phyloP scores from a whole-genome alignment of 495 filamentous ascomycete genomes.

The Aspergillus sclerotiicarbonarius region DNA sequence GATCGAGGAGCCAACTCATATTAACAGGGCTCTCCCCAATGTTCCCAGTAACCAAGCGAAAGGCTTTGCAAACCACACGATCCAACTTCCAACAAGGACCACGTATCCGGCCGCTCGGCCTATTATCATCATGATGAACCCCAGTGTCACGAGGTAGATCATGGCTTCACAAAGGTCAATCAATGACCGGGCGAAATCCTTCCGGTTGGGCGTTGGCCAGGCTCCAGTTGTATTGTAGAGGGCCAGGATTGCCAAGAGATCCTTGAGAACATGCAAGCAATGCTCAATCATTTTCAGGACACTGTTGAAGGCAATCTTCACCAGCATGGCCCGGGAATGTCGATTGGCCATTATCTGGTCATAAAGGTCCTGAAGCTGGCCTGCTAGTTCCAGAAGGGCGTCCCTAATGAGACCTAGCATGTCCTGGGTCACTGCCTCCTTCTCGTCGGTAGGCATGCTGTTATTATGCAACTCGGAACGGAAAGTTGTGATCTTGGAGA shows the following conservation, averaged over 20 bases:
- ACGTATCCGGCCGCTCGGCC: constrained; percentile 35
- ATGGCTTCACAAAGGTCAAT: constrained; percentile 36
- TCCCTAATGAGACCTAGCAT: constrained; percentile 33
- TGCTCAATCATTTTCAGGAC: constrained; percentile 37
- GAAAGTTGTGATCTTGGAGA: constrained; percentile 25
- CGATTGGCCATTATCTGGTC: constrained; percentile 26
- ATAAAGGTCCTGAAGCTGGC: constrained; percentile 28
- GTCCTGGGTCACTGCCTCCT: constrained; percentile 20
- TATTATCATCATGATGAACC: constrained; percentile 32
- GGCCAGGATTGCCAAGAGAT: constrained; percentile 26
- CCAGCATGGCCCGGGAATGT: constrained; percentile 15
- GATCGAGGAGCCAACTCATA: constrained; percentile 3
- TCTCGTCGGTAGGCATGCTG: constrained; percentile 8
- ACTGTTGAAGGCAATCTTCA: constrained; percentile 28
- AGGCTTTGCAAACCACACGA: constrained; percentile 42
- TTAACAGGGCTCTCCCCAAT: constrained; percentile 28
- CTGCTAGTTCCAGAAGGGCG: constrained; percentile 29
- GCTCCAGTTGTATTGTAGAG: constrained; percentile 35
- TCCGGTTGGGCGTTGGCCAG: constrained; percentile 33
- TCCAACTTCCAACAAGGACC: constrained; percentile 39
- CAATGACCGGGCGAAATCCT: constrained; percentile 31
- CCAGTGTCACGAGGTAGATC: constrained; percentile 38
- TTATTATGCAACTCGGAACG: constrained; percentile 20
- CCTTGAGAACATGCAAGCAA: constrained; percentile 35
- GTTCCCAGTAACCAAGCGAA: constrained; percentile 37